phyloP scores from a whole-genome alignment of 2,329 filamentous ascomycete species.

The Xylaria sp. region DNA sequence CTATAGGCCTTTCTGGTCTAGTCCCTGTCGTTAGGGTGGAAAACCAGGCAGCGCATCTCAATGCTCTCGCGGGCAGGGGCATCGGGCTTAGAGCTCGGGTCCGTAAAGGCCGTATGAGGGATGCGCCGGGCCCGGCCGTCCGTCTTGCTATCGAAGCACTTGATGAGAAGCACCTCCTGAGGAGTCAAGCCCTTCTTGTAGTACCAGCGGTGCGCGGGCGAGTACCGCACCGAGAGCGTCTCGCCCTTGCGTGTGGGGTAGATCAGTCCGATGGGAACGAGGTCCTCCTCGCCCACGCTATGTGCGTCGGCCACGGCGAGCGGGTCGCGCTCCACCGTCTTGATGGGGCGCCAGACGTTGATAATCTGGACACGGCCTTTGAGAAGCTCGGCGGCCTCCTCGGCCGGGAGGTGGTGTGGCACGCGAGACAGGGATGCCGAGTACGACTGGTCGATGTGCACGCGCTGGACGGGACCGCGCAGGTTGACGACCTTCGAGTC shows the following conservation, averaged over 20 bases:
- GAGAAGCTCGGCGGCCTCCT: conserved; percentile 56
- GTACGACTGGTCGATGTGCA: conserved; percentile 69
- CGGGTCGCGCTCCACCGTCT: conserved; percentile 63
- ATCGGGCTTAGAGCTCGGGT: conserved; percentile 53
- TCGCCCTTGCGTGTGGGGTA: conserved; percentile 62
- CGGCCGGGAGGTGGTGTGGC: conserved; percentile 56
- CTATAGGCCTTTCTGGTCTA: conserved; percentile 22
- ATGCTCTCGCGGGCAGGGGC: conserved; percentile 67
- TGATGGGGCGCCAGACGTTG: conserved; percentile 64
- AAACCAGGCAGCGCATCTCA: conserved; percentile 65
- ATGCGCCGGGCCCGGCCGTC: conserved; percentile 63
- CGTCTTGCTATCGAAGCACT: conserved; percentile 68
- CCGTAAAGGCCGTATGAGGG: conserved; percentile 66
- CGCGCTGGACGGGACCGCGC: conserved; percentile 59
- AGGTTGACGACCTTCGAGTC: conserved; percentile 30
- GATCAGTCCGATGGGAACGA: conserved; percentile 60
- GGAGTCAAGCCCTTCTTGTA: conserved; percentile 62
- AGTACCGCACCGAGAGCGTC: conserved; percentile 58
- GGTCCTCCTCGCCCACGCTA: conserved; percentile 60
- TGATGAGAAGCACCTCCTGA: conserved; percentile 66
- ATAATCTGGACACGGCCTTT: conserved; percentile 63
- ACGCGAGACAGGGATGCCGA: conserved; percentile 53
- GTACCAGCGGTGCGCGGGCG: conserved; percentile 60
- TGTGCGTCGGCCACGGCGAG: conserved; percentile 63
- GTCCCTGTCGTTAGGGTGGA: conserved; percentile 56